Base-by-base conservation (phyloP, 1,284 basidiomycete genomes). In the Naganishia sp. region DNA sequence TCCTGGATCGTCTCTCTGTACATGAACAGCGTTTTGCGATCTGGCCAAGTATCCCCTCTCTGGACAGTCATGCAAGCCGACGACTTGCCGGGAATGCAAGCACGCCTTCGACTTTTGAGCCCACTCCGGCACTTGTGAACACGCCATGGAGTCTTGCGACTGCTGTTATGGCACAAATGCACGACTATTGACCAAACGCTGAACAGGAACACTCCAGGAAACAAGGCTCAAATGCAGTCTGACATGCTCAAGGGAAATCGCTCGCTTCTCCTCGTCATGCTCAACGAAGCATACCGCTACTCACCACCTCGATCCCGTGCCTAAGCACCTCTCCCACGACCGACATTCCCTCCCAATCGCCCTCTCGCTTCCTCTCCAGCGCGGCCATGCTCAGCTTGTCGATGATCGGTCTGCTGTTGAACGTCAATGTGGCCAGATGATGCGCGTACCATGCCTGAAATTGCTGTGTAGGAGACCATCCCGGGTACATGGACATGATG, bases 341-440 rank as follows among this genome's bases (percentile, higher is more conserved):
- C 67, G 88, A 86, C 71, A 90, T 87, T 80, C 88, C 82, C 84
- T 76, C 71, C 69, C 89, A 87, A 63, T 86, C 83, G 76, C 90
- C 88, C 70, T 72, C 66, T 71, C 78, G 74, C 18, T 75, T 71
- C 69, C 77, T 74, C 68, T 95, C 90, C 82, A 93, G 90, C 42
- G 96, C 94, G 73, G 93, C 86, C 83, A 95, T 87, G 35, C 95
- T 98, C n/a, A 99, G 82, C 69, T 86, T 86, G 80, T 95, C 94
- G 73, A 99, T 99, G 71, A 97, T 88, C 17, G 93, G 91, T 76
- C 94, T 89, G 71, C 94, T 96, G 81, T 99, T 99, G 83, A 95
- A 88, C 49, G 88, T 94, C 69, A 99, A 87, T 72, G 90, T 86
- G 73, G 87, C 83, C 67, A 98, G 87, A 67, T 66, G 54, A 18